These are phyloP conservation scores for Jatropha podagrica DNA, from an alignment of 441 rosid genomes.

Conservation along the genomic window DNA sequence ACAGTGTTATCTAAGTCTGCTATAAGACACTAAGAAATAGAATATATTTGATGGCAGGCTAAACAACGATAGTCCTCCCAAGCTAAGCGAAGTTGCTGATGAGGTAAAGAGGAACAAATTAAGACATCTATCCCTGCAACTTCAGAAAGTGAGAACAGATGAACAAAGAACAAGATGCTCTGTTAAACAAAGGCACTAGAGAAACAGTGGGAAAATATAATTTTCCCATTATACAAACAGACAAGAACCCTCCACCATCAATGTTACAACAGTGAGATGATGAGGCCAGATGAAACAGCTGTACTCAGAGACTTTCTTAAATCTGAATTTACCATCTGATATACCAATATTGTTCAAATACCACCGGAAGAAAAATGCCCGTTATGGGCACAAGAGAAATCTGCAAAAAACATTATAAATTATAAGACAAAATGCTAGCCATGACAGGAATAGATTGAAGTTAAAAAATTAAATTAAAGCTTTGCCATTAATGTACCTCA, in stretches of 20 bases:
- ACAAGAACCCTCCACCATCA: slow-evolving; percentile 17
- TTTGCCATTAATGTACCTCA: slow-evolving; percentile 25
- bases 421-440: slow-evolving; percentile 11
- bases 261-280: slow-evolving; percentile 9
- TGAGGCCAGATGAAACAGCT: slow-evolving; percentile 24
- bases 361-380: slow-evolving; percentile 23
- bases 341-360: slow-evolving; percentile 18
- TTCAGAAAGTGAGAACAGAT: slow-evolving; percentile 6
- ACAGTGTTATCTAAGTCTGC: neutral
- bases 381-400: slow-evolving; percentile 20
- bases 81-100: neutral
- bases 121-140: slow-evolving; percentile 8
- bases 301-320: neutral
- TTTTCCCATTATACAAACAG: neutral
- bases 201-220: neutral
- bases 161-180: slow-evolving; percentile 5
- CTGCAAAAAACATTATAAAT: slow-evolving; percentile 32
- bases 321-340: slow-evolving; percentile 19
- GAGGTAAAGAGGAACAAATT: neutral
- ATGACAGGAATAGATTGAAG: neutral
- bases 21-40: neutral
- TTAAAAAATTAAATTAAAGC: slow-evolving; percentile 1
- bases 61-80: neutral
- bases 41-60: neutral
- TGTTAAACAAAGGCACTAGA: neutral